Evolutionary conservation across 306 rosid genomes (phyloP), one percentile per base, ranked within the genome.

Genomic region (Trifolium fragiferum): DNA sequence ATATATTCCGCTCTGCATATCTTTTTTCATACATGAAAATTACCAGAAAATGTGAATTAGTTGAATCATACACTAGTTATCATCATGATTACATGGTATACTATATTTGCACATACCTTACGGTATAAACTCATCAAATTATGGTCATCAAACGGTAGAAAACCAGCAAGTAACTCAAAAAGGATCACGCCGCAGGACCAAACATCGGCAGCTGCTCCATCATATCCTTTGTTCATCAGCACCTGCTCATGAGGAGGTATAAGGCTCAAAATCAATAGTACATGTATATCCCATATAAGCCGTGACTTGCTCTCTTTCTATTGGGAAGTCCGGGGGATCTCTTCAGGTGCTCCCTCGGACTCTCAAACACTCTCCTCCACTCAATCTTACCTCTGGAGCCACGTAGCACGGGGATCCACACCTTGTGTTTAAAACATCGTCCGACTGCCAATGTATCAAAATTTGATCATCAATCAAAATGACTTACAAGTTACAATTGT

Each of bases 121-220:
- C 44, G 81, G 66, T 92, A 92, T 46, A 92, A 83, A 30, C 41
- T 74, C 80, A 76, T 80, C 78, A 92, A 81, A 72, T 78, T 92
- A 8, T 66, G 81, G 78, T 92, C 97, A 1, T 89, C 86, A 81
- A 92, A 92, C 54, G 96, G 97, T 4, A 89, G 89, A 82, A 20
- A 72, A 25, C 97, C 97, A 10, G 96, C 84, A 41, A 92, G 89
- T 68, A 86, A 46, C 81, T 92, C 97, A 23, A 84, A 92, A 30
- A 92, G 97, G 59, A 92, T 82, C 55, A 89, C 97, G 18, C 97
- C 97, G 58, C 93, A 92, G 57, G 97, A 92, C 97, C 97, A 92
- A 78, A 92, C 82, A 86, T 92, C 97, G 19, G 90, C 96, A 37
- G 89, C 85, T 72, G 93, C 95, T 79, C 96, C 97, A 19, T 89